These are phyloP conservation scores for Ceratocystis diversiconidia DNA, from an alignment of 2,329 filamentous ascomycete genomes.

Conservation along the genomic window DNA sequence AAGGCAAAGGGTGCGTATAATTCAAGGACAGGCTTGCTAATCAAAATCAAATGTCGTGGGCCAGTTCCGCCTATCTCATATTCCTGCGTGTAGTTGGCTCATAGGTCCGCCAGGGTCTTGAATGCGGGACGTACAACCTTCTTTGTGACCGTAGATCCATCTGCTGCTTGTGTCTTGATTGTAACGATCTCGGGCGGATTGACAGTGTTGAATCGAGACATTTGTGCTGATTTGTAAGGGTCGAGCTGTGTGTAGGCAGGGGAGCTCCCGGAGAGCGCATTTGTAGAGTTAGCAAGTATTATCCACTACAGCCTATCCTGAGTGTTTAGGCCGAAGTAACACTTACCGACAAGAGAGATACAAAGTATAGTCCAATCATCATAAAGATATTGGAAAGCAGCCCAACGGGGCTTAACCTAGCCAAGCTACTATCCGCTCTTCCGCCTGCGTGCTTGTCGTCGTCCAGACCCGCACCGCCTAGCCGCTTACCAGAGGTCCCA, in stretches of 20 bases:
- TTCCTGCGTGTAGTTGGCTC: slow-evolving; percentile 21
- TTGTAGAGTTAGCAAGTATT: background rate
- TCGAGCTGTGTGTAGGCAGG: slow-evolving; percentile 35
- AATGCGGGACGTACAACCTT: slow-evolving; percentile 29
- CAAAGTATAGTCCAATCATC: slow-evolving; percentile 47
- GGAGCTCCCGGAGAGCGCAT: background rate
- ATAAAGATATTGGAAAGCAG: slow-evolving; percentile 34
- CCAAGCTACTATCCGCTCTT: slow-evolving; percentile 20
- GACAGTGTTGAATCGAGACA: slow-evolving; percentile 43
- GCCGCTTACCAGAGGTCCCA: slow-evolving; percentile 40
- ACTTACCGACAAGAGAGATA: slow-evolving; percentile 46
- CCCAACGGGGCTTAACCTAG: slow-evolving; percentile 27
- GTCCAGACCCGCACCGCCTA: slow-evolving; percentile 31
- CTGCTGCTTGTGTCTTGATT: slow-evolving; percentile 18
- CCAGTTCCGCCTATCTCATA: background rate
- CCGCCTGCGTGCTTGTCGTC: slow-evolving; percentile 10
- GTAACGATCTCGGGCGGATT: slow-evolving; percentile 24
- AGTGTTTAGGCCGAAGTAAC: background rate
- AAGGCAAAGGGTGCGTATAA: background rate
- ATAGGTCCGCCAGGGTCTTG: slow-evolving; percentile 42
- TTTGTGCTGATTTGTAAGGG: slow-evolving; percentile 46
- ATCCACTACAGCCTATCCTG: background rate
- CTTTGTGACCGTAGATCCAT: slow-evolving; percentile 20
- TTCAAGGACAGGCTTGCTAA: slow-evolving; percentile 7
- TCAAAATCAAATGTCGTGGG: background rate